A percentile compares a stretch with the other conserved stretches of the same genome.
phyloP scores from a whole-genome alignment of 2,329 filamentous ascomycete species.

The Diaporthe sp. region DNA sequence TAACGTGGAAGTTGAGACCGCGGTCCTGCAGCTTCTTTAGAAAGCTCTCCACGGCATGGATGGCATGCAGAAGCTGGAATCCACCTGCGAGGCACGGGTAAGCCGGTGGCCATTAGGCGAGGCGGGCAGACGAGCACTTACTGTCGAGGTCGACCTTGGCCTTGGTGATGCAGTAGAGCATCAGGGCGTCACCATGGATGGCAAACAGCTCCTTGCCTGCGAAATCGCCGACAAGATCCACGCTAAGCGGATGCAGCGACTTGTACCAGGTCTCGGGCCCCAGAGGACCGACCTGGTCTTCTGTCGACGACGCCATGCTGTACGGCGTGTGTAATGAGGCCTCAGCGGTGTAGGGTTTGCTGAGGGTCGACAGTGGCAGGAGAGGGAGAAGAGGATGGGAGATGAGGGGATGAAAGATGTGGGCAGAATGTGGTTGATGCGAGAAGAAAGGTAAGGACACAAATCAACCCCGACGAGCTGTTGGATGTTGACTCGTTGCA shows the following conservation, averaged over 20 bases:
- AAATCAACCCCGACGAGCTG: neutral
- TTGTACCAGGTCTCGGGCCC: conserved; percentile 39
- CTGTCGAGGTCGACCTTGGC: conserved; percentile 72
- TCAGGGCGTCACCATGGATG: conserved; percentile 80
- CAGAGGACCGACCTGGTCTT: neutral
- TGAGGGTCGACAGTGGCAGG: conserved; percentile 9
- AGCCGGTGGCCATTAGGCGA: neutral
- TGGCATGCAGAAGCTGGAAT: conserved; percentile 79
- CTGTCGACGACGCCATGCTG: conserved; percentile 31
- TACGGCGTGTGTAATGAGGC: neutral
- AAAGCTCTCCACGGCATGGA: conserved; percentile 77
- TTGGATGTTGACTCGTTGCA: conserved; percentile 23
- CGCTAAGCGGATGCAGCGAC: conserved; percentile 46
- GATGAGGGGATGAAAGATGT: neutral
- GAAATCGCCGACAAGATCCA: conserved; percentile 82
- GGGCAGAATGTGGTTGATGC: neutral
- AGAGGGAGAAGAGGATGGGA: neutral
- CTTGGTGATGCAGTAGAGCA: conserved; percentile 73
- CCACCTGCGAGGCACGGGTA: conserved; percentile 56
- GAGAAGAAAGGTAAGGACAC: neutral
- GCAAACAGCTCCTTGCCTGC: conserved; percentile 80
- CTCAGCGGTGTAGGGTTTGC: conserved; percentile 1
- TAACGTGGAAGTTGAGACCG: conserved; percentile 78
- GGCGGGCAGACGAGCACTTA: conserved; percentile 44
- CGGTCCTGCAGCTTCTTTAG: conserved; percentile 70